Evolutionary conservation across 2,329 filamentous ascomycete species (phyloP).

Genomic region (Cercospora brassicicola): DNA sequence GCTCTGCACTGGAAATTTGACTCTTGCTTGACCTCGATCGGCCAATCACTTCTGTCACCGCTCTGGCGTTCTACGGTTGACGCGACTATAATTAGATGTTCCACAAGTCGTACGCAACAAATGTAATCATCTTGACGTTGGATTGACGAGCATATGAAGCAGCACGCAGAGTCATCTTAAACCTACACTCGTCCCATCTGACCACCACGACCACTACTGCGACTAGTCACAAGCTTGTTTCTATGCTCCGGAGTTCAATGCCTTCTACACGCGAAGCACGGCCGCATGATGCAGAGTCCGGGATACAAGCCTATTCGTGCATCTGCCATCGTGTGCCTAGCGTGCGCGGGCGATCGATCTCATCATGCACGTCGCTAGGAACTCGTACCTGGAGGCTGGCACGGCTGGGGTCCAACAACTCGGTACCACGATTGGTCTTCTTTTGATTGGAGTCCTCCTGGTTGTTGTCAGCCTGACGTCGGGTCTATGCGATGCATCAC

Average conservation of each 20-base stretch:
- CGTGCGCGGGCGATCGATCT: background rate
- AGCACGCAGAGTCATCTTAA: background rate
- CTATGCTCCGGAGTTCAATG: background rate
- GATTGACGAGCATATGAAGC: background rate
- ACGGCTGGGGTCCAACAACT: background rate
- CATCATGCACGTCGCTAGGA: conserved; percentile 3
- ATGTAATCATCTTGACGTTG: conserved; percentile 16
- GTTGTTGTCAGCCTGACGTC: background rate
- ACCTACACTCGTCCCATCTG: background rate
- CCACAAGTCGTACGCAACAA: background rate
- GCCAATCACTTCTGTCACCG: background rate
- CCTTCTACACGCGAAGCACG: background rate
- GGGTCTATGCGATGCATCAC: background rate
- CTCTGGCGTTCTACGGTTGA: background rate
- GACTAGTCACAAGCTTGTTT: background rate
- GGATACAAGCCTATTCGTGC: conserved; percentile 9
- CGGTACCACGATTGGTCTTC: conserved; percentile 1
- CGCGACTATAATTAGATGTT: background rate
- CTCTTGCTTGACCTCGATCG: background rate
- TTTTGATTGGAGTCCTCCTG: background rate
- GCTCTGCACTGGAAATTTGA: background rate
- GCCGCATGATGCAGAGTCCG: background rate
- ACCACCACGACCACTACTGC: background rate
- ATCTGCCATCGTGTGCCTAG: conserved; percentile 3
- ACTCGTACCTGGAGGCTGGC: background rate